Percentiles rank a stretch among this genome's conserved stretches.
Conservation (phyloP, 208 protist genomes). For the Novymonas esmeraldas region DNA sequence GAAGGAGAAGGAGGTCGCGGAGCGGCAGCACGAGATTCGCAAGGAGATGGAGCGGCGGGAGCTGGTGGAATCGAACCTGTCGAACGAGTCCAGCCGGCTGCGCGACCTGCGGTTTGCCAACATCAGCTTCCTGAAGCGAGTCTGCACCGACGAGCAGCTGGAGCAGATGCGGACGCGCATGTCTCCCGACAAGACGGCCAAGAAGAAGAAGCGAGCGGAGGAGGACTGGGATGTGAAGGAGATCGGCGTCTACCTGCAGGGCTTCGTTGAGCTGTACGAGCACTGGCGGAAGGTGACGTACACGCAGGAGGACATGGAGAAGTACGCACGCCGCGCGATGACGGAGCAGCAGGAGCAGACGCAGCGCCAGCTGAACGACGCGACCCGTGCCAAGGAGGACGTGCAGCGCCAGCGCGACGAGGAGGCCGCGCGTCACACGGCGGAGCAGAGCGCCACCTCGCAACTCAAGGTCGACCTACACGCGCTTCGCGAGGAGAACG, state of each 20-base stretch:
- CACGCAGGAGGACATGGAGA: constrained; percentile 89
- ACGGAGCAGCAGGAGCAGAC: constrained; percentile 69
- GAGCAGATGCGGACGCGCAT: constrained; percentile 59
- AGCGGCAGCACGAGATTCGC: constrained; percentile 64
- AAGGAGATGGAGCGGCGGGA: constrained; percentile 58
- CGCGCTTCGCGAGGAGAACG: constrained; percentile 80
- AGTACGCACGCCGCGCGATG: constrained; percentile 71
- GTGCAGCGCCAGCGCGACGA: constrained; percentile 71
- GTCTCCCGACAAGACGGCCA: constrained; percentile 72
- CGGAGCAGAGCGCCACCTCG: constrained; percentile 69
- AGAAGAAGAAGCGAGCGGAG: constrained; percentile 43
- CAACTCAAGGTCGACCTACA: constrained; percentile 84
- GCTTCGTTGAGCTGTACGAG: constrained; percentile 78
- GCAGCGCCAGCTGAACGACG: constrained; percentile 76
- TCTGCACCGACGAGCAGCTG: constrained; percentile 78
- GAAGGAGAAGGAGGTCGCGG: constrained; percentile 60
- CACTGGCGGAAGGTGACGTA: constrained; percentile 78
- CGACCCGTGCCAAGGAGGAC: constrained; percentile 62
- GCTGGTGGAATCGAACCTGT: constrained; percentile 71
- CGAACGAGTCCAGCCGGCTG: constrained; percentile 63
- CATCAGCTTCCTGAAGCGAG: constrained; percentile 90
- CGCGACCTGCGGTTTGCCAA: constrained; percentile 70
- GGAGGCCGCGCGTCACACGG: constrained; percentile 62
- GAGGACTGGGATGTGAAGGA: constrained; percentile 90
- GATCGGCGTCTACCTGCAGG: constrained; percentile 77